Evolutionary conservation across 352 stramenopile species (phyloP).

Genomic region (Phytopythium mirpurense): DNA sequence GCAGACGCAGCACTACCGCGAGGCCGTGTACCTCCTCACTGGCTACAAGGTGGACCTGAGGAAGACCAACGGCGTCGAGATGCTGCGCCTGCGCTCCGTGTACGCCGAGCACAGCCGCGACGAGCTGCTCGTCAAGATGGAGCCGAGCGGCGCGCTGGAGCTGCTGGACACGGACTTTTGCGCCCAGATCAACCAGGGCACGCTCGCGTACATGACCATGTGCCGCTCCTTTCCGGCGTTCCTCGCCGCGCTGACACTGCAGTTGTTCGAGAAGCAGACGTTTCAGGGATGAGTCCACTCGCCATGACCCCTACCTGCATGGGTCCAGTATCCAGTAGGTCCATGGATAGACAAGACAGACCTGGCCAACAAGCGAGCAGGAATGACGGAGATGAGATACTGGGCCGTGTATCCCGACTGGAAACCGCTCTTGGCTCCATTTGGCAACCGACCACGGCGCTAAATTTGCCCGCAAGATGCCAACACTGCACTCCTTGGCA

Average conservation of each 20-base stretch:
- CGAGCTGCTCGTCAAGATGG: conserved; percentile 82
- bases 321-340: too few relatives aligned
- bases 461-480: background rate
- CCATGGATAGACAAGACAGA: background rate
- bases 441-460: too few relatives aligned
- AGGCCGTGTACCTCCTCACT: conserved; percentile 86
- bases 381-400: background rate
- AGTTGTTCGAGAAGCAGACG: conserved; percentile 89
- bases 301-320: too few relatives aligned
- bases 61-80: conserved; percentile 71
- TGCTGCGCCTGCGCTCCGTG: conserved; percentile 72
- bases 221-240: conserved; percentile 89
- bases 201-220: conserved; percentile 65
- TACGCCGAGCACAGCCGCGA: conserved; percentile 85
- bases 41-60: conserved; percentile 87
- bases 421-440: too few relatives aligned
- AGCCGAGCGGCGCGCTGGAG: conserved; percentile 64
- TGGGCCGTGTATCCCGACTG: too few relatives aligned
- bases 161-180: conserved; percentile 82
- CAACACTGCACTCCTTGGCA: too few relatives aligned
- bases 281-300: conserved; percentile 45
- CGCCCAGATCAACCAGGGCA: conserved; percentile 42
- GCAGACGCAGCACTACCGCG: conserved; percentile 85
- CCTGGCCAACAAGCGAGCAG: background rate
- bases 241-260: conserved; percentile 80